Conservation (phyloP, 148 eudicot species). For the Camellia granthamiana region DNA sequence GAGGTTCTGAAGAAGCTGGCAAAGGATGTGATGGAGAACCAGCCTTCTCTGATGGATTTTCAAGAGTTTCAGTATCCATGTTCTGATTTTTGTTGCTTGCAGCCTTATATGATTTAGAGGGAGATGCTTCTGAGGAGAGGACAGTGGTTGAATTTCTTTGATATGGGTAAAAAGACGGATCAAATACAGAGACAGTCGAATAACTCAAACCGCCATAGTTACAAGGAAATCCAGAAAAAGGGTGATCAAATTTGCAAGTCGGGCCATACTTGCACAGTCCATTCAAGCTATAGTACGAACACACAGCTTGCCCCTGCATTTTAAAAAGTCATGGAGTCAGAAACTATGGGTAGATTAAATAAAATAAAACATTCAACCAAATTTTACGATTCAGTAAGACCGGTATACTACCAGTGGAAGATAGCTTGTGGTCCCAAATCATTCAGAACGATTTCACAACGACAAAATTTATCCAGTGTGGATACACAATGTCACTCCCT, state of each 20-base stretch:
- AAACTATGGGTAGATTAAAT: not conserved
- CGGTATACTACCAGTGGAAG: not conserved
- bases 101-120: constrained; percentile 20
- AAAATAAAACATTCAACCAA: not conserved
- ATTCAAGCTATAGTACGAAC: constrained; percentile 43
- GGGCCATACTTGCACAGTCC: constrained; percentile 69
- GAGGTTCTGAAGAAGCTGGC: constrained; percentile 18
- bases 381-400: not conserved
- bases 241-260: constrained; percentile 67
- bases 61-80: not conserved
- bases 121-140: constrained; percentile 22
- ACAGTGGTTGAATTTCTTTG: constrained; percentile 21
- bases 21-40: constrained; percentile 17
- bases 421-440: not conserved
- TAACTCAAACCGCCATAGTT: constrained; percentile 26
- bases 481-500: no score
- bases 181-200: constrained; percentile 27
- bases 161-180: constrained; percentile 27
- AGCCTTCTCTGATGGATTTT: constrained; percentile 17
- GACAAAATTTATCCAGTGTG: not conserved
- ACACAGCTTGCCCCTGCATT: constrained; percentile 52
- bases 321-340: not conserved
- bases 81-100: constrained; percentile 18
- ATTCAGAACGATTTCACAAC: not conserved
- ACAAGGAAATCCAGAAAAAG: constrained; percentile 38